A percentile compares a stretch with the other conserved stretches of the same genome.
phyloP scores from a whole-genome alignment of 768 basidiomycete genomes.

The Macrocybe gigantea region DNA sequence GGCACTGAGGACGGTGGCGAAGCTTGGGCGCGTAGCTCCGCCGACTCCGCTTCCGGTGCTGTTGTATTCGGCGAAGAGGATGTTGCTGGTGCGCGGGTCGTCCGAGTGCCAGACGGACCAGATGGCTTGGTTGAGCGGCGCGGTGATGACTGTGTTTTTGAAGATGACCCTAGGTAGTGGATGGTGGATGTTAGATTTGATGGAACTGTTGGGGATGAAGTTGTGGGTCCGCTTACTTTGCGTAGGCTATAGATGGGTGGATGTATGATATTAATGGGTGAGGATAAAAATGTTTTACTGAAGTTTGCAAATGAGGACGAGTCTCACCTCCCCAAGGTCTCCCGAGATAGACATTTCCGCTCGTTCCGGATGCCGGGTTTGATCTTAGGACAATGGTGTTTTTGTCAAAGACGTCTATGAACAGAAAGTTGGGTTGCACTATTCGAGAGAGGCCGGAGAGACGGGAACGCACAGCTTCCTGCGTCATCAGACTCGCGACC shows the following conservation, averaged over 20 bases:
- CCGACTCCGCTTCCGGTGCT: slow-evolving; percentile 34
- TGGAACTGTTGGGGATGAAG: too few species aligned
- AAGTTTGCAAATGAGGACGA: neutral
- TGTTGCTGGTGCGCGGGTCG: slow-evolving; percentile 31
- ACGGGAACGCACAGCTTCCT: slow-evolving; percentile 36
- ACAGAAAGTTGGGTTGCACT: neutral
- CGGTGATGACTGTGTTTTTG: slow-evolving; percentile 37
- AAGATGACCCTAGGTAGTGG: slow-evolving; percentile 34
- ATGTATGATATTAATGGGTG: neutral
- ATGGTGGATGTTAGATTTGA: neutral
- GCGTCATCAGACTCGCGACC: slow-evolving; percentile 38
- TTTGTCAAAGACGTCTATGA: slow-evolving; percentile 36
- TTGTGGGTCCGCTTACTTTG: slow-evolving; percentile 25
- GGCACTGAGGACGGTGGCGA: slow-evolving; percentile 30
- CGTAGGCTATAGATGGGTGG: slow-evolving; percentile 24
- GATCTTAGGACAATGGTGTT: slow-evolving; percentile 38
- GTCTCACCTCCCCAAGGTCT: slow-evolving; percentile 41
- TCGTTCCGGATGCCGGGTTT: slow-evolving; percentile 28
- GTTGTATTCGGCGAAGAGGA: slow-evolving; percentile 42
- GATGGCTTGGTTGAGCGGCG: slow-evolving; percentile 32
- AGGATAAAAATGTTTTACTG: neutral
- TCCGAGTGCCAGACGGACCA: slow-evolving; percentile 42
- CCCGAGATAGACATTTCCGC: slow-evolving; percentile 35
- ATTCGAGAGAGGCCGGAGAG: neutral
- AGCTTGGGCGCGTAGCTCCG: slow-evolving; percentile 30